Base-by-base conservation (phyloP, 2,329 filamentous ascomycete species). In the Fusarium euwallaceae region DNA sequence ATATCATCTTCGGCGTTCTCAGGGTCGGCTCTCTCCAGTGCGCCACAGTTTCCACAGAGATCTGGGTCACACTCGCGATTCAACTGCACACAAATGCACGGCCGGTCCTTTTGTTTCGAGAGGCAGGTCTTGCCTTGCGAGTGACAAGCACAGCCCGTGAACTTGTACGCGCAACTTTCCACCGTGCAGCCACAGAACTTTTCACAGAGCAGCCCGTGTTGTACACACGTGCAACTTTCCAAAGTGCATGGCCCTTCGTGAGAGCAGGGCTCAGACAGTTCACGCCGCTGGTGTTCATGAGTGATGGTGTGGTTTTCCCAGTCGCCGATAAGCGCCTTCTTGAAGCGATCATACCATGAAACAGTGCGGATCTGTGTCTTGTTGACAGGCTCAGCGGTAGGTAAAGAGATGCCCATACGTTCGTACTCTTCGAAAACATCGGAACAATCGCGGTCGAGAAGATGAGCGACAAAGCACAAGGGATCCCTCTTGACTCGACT, bases 41-140 rank as follows among this genome's bases (percentile, higher is more conserved):
- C 93, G 32, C 94, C 94, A 76, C 94, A 97, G 10, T 85, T 87
- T 17, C 87, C 87, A 78, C 94, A 97, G 14, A 96, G 86, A 68
- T 93, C 90, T 2, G 94, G 91, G 76, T 97, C 94, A 78, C 94
- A 97, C 83, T 97, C 94, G 43, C 94, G 89, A 75, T 94, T 93
- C 62, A 94, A 86, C 77, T 89, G 87, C 22, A 91, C 86, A 77
- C 94, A 97, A 16, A 93, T 91, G 79, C 94, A 97, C 4, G 88
- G 87, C 69, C 82, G 83, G 66, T 90, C 89, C 70, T 88, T 88
- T 74, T 91, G 86, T 51, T 88, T 89, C 14, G 87, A 81, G 7
- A 87, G 74, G 72, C 91, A 93, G 1, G 87, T 87, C 79, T 89
- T 89, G 64, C 93, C 93, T 8, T 84, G 84, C 1, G 84, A 83